phyloP scores from a whole-genome alignment of 805 yeast genomes.

The Huiozyma sinensis region DNA sequence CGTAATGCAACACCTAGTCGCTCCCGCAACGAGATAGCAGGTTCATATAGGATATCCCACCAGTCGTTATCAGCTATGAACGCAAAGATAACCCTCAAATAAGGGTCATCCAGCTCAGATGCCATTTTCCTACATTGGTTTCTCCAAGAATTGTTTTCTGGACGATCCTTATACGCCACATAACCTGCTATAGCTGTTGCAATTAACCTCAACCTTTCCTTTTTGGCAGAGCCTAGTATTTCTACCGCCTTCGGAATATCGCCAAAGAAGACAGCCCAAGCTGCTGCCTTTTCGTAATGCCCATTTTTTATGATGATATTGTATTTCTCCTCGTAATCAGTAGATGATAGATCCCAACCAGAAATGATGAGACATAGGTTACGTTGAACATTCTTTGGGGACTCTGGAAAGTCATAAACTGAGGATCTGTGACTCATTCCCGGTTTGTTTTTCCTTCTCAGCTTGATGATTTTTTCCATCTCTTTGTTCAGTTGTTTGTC shows the following conservation, averaged over 20 bases:
- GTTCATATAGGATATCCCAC: slow-evolving; percentile 91
- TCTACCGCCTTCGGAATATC: slow-evolving; percentile 72
- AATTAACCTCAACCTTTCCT: slow-evolving; percentile 62
- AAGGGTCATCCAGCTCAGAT: slow-evolving; percentile 81
- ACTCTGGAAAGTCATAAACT: slow-evolving; percentile 15
- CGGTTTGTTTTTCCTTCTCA: slow-evolving; percentile 26
- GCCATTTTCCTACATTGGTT: slow-evolving; percentile 86
- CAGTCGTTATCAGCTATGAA: slow-evolving; percentile 89
- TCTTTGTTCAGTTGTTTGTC: slow-evolving; percentile 27
- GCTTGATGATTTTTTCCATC: slow-evolving; percentile 31
- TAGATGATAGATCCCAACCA: slow-evolving; percentile 79
- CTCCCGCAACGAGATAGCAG: slow-evolving; percentile 78
- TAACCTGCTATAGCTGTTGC: slow-evolving; percentile 93
- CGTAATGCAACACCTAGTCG: slow-evolving; percentile 84
- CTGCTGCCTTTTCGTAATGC: slow-evolving; percentile 83
- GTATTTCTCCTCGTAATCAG: slow-evolving; percentile 64
- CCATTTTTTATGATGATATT: slow-evolving; percentile 45
- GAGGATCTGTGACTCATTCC: slow-evolving; percentile 15
- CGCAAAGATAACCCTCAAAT: slow-evolving; percentile 84
- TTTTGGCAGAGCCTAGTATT: slow-evolving; percentile 64
- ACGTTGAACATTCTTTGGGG: slow-evolving; percentile 46
- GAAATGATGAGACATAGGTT: slow-evolving; percentile 71
- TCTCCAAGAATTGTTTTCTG: slow-evolving; percentile 72
- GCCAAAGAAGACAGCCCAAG: slow-evolving; percentile 94
- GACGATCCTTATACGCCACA: slow-evolving; percentile 31